Conservation (phyloP, 805 yeast genomes). For the Ogataea henricii region DNA sequence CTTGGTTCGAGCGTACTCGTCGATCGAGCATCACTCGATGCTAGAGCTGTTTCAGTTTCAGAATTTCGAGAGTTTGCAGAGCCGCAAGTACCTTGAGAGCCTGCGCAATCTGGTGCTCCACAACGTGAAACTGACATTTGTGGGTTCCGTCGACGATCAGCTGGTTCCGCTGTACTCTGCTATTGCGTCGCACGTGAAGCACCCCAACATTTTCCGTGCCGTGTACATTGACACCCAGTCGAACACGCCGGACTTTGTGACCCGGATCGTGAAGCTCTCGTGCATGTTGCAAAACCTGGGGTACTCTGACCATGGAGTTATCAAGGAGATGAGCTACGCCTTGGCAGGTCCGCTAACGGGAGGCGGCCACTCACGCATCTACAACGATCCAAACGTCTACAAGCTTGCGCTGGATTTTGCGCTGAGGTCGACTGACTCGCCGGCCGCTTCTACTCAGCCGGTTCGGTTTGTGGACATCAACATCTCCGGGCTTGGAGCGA, state of each 20-base stretch:
- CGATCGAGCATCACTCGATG: slow-evolving; percentile 86
- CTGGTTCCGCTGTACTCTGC: slow-evolving; percentile 91
- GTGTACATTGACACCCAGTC: slow-evolving; percentile 86
- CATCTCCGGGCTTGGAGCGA: slow-evolving; percentile 65
- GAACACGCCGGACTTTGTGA: slow-evolving; percentile 76
- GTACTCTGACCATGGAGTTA: slow-evolving; percentile 78
- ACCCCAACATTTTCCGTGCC: slow-evolving; percentile 88
- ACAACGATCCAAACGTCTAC: slow-evolving; percentile 83
- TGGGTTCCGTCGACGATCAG: slow-evolving; percentile 93
- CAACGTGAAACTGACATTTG: slow-evolving; percentile 76
- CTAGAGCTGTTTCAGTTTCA: slow-evolving; percentile 88
- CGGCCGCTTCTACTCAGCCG: slow-evolving; percentile 29
- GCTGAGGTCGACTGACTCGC: slow-evolving; percentile 61
- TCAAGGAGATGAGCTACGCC: slow-evolving; percentile 77
- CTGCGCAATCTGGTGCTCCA: slow-evolving; percentile 62
- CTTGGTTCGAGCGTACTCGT: slow-evolving; percentile 83
- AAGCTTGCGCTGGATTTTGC: slow-evolving; percentile 75
- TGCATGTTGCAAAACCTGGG: slow-evolving; percentile 77
- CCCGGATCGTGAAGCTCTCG: slow-evolving; percentile 71
- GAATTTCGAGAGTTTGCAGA: slow-evolving; percentile 68
- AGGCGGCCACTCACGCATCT: slow-evolving; percentile 90
- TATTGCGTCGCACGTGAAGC: slow-evolving; percentile 75
- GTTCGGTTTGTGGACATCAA: slow-evolving; percentile 45
- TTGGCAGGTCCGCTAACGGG: slow-evolving; percentile 92
- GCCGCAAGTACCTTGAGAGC: slow-evolving; percentile 68